These are phyloP conservation scores for Paramecium sonneborni DNA, from an alignment of 73 alveolate species.

Conservation along the genomic window DNA sequence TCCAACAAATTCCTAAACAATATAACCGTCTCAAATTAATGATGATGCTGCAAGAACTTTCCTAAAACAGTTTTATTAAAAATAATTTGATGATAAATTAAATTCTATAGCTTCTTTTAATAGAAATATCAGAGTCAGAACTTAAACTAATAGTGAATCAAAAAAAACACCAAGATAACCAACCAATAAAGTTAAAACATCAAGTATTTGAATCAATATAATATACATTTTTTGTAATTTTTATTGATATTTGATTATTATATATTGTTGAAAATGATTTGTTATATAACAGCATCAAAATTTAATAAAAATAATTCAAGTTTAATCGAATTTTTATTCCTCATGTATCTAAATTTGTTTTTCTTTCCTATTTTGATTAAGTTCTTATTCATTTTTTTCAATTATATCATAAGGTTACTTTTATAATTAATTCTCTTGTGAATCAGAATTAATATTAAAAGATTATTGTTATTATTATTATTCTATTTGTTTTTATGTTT, in stretches of 20 bases:
- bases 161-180: neutral
- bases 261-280: neutral
- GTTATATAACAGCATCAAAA: no score
- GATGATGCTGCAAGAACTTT: neutral
- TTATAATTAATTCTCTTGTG: no score
- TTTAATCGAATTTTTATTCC: no score
- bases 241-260: neutral
- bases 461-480: no score
- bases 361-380: no score
- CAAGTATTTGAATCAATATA: neutral
- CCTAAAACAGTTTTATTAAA: neutral
- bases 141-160: neutral
- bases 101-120: neutral
- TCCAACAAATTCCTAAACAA: neutral
- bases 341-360: no score
- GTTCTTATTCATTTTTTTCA: no score
- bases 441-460: no score
- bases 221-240: neutral
- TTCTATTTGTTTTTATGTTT: no score
- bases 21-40: neutral
- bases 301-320: no score
- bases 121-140: constrained; percentile 8
- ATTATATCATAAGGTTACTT: no score
- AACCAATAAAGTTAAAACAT: neutral
- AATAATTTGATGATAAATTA: neutral